These are phyloP conservation scores for Pseudogymnoascus sp. DNA, from an alignment of 2,329 filamentous ascomycete species.

Conservation along the genomic window DNA sequence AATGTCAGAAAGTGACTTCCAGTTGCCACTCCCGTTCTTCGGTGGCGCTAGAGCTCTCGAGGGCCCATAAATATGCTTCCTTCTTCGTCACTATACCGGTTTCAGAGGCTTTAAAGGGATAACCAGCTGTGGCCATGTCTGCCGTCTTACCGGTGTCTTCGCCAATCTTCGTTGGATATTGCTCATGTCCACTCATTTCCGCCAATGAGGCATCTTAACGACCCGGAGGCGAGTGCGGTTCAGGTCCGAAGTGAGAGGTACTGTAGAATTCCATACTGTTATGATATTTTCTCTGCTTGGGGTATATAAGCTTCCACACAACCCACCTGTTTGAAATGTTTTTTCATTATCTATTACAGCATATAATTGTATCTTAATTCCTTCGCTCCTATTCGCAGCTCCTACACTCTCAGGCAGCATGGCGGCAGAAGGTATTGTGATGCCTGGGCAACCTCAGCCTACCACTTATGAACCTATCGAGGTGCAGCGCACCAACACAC, in stretches of 20 bases:
- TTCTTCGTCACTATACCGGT: neutral
- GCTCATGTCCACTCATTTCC: neutral
- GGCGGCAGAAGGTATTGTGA: constrained; percentile 8
- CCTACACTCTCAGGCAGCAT: neutral
- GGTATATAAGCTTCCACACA: neutral
- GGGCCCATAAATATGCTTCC: neutral
- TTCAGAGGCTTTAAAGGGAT: neutral
- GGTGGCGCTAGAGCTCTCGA: neutral
- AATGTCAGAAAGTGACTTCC: constrained; percentile 8
- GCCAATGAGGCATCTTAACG: neutral
- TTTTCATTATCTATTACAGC: neutral
- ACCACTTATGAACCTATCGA: constrained; percentile 1
- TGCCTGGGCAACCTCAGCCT: neutral
- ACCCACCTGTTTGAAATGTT: neutral
- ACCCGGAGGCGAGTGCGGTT: neutral
- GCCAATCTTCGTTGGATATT: neutral
- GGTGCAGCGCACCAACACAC: constrained; percentile 3
- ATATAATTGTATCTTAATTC: neutral
- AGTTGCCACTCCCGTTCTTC: constrained; percentile 2
- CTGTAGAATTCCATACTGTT: neutral
- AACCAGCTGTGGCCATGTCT: neutral
- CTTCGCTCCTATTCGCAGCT: neutral
- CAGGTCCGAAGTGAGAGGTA: constrained; percentile 1
- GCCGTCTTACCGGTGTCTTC: neutral
- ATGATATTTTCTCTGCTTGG: neutral